phyloP scores from a whole-genome alignment of 345 rosid species.

The Syzygium aqueum region DNA sequence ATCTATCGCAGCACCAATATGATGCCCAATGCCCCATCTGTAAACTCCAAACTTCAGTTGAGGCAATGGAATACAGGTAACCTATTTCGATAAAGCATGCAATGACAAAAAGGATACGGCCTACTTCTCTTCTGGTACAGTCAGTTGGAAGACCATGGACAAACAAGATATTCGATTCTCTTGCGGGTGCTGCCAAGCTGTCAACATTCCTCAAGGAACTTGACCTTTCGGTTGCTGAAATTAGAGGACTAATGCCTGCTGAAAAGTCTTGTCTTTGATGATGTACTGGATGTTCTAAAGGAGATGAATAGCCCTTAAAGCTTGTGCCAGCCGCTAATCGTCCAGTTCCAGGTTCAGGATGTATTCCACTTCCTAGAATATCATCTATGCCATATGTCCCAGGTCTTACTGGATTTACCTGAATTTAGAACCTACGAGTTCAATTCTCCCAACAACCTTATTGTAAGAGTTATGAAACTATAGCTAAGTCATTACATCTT shows the following conservation, averaged over 20 bases:
- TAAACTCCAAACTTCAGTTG: neutral
- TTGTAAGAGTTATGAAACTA: neutral
- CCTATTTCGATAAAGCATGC: neutral
- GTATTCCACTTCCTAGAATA: slow-evolving; percentile 9
- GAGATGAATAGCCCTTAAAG: slow-evolving; percentile 16
- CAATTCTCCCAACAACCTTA: neutral
- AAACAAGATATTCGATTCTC: slow-evolving; percentile 39
- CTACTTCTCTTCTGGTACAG: slow-evolving; percentile 66
- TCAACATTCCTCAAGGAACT: slow-evolving; percentile 18
- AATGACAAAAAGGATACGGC: slow-evolving; percentile 41
- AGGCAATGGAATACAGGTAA: neutral
- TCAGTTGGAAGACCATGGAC: slow-evolving; percentile 55
- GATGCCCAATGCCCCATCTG: neutral
- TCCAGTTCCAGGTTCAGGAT: slow-evolving; percentile 12
- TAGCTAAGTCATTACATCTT: slow-evolving; percentile 19
- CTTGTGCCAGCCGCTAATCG: slow-evolving; percentile 18
- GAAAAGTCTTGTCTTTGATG: slow-evolving; percentile 20
- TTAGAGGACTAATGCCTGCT: slow-evolving; percentile 5
- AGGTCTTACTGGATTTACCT: slow-evolving; percentile 10
- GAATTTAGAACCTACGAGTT: neutral
- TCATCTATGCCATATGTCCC: slow-evolving; percentile 17
- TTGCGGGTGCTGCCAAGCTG: slow-evolving; percentile 5
- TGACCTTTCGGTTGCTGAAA: slow-evolving; percentile 24
- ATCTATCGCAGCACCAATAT: neutral
- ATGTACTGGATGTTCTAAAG: slow-evolving; percentile 12